These are phyloP conservation scores for Didymella keratinophila DNA, from an alignment of 2,329 filamentous ascomycete species.

Conservation along the genomic window DNA sequence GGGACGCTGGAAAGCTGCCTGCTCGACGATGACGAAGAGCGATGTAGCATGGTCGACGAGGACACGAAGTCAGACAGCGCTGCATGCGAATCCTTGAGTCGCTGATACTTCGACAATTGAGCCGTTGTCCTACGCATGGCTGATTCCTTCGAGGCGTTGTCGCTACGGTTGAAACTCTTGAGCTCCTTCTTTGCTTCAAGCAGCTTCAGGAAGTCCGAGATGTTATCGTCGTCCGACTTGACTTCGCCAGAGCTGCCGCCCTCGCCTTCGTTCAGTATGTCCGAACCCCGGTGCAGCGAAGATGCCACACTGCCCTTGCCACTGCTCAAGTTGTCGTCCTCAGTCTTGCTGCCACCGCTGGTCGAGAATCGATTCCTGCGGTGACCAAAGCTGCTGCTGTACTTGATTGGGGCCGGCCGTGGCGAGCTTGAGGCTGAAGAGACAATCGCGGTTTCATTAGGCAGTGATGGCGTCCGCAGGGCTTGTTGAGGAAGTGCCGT, in stretches of 20 bases:
- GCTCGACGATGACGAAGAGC: constrained; percentile 79
- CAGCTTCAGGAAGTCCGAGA: constrained; percentile 89
- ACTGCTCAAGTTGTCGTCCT: constrained; percentile 81
- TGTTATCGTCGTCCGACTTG: constrained; percentile 88
- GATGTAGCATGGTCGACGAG: constrained; percentile 83
- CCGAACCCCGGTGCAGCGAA: constrained; percentile 77
- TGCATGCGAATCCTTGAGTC: constrained; percentile 88
- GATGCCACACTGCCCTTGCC: constrained; percentile 79
- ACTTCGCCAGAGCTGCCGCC: constrained; percentile 70
- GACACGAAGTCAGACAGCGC: constrained; percentile 92
- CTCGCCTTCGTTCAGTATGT: constrained; percentile 73
- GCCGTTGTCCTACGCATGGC: constrained; percentile 78
- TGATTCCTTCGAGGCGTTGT: constrained; percentile 66
- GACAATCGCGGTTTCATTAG: constrained; percentile 68
- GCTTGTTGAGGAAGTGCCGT: constrained; percentile 79
- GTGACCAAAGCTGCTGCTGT: constrained; percentile 94
- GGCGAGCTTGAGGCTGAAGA: constrained; percentile 78
- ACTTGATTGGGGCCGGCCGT: constrained; percentile 79
- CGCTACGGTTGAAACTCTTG: constrained; percentile 76
- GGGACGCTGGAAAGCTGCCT: constrained; percentile 74
- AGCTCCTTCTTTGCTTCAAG: constrained; percentile 89
- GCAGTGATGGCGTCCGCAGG: constrained; percentile 69
- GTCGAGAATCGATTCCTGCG: constrained; percentile 80
- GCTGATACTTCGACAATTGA: constrained; percentile 83
- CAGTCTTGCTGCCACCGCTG: constrained; percentile 72